phyloP scores from a whole-genome alignment of 768 basidiomycete genomes.

The Mycena alexandri region DNA sequence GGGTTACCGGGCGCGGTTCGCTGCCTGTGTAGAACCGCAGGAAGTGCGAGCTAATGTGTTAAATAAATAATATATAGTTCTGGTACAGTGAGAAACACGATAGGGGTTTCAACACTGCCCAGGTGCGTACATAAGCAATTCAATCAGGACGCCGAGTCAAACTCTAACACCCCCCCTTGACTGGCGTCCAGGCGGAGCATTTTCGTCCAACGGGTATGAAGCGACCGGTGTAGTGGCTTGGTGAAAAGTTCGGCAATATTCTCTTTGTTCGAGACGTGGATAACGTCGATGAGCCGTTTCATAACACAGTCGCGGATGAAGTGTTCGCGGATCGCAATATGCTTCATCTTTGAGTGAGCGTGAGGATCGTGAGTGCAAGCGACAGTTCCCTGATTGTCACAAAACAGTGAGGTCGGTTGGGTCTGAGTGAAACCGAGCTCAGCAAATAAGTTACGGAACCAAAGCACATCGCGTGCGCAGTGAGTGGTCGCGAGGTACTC shows the following conservation, averaged over 20 bases:
- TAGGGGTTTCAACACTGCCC: background rate
- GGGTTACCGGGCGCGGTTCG: too few relatives aligned
- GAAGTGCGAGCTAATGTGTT: too few relatives aligned
- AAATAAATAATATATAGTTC: too few relatives aligned
- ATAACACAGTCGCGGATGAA: conserved; percentile 35
- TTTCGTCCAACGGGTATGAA: conserved; percentile 24
- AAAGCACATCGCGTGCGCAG: conserved; percentile 14
- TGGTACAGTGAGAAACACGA: too few relatives aligned
- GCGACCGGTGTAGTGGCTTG: too few relatives aligned
- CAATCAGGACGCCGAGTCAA: conserved; percentile 11
- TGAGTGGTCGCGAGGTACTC: conserved; percentile 35
- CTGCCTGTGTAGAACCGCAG: too few relatives aligned
- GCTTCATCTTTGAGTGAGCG: conserved; percentile 44
- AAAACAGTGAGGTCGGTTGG: conserved; percentile 8
- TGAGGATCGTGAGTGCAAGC: conserved; percentile 40
- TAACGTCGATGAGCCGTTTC: conserved; percentile 39
- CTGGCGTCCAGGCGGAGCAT: conserved; percentile 27
- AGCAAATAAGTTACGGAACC: conserved; percentile 36
- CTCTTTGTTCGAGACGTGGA: conserved; percentile 34
- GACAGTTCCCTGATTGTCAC: conserved; percentile 38
- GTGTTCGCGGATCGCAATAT: conserved; percentile 47
- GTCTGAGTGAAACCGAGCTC: conserved; percentile 25
- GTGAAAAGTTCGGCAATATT: conserved; percentile 47
- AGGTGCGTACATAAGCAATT: background rate
- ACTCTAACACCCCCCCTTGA: conserved; percentile 31